Evolutionary conservation across 1,139 yeast species (phyloP), one percentile per base, ranked within the genome.

Genomic region (Meyerozyma sp.): DNA sequence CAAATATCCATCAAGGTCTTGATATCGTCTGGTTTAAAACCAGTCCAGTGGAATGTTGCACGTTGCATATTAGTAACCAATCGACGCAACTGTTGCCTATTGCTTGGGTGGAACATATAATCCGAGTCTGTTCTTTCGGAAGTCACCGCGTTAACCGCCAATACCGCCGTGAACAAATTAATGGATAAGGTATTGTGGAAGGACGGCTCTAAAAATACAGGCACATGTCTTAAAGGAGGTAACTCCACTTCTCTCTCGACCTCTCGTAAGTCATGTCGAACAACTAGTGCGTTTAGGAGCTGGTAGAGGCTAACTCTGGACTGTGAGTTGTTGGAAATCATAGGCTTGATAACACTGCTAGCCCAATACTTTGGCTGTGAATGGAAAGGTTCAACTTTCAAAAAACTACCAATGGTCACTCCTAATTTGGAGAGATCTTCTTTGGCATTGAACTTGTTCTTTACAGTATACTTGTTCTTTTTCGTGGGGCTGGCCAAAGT

Each of bases 21-120:
- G 11, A 81, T 66, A 57, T 81, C 86, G 35, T 67, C 70, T 36
- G 71, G 72, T 26, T 81, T 70, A 53, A 83, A 83, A 0, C 89
- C 89, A 2, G 88, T 80, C 90, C 90, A 84, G 53, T 80, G 81
- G 54, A 83, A 82, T 0, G 90, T 80, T 1, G 86, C 81, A 46
- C 83, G 67, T 56, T 80, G 86, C 38, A 83, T 57, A 53, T 84
- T 83, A 2, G 77, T 72, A 8, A 83, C 73, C 51, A 83, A 68
- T 40, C 82, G 60, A 48, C 83, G 64, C 39, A 83, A 59, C 48
- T 81, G 82, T 32, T 58, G 63, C 38, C 78, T 66, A 51, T 82
- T 82, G 0, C 74, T 59, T 0, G 81, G 76, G 61, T 82, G 83
- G 54, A 83, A 82, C 86, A 84, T 81, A 57, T 81, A 84, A 58